Evolutionary conservation across 176 grass and related monocot genomes (phyloP).

Genomic region (Triticum timopheevii): DNA sequence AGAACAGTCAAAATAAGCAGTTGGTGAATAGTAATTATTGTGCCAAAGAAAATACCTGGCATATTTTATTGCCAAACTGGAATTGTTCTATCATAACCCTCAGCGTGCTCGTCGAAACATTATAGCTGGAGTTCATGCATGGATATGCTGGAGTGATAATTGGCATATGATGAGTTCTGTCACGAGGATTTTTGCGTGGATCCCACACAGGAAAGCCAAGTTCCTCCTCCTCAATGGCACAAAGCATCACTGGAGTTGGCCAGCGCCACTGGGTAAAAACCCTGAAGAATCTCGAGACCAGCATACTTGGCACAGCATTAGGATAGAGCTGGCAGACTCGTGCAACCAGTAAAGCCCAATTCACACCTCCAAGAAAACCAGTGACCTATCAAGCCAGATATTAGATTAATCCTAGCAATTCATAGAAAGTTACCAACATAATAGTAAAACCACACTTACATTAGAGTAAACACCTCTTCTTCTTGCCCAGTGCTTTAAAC

Average conservation of each 20-base stretch:
- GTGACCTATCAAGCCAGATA: constrained; percentile 56
- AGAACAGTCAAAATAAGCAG: constrained; percentile 31
- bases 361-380: constrained; percentile 97
- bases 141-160: constrained; percentile 99
- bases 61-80: constrained; percentile 78
- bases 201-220: constrained; percentile 94
- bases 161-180: constrained; percentile 87
- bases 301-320: constrained; percentile 94
- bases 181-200: constrained; percentile 84
- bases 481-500: constrained; percentile 94
- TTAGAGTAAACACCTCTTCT: constrained; percentile 92
- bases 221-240: constrained; percentile 85
- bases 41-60: constrained; percentile 47
- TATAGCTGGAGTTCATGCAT: constrained; percentile 99
- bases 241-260: constrained; percentile 97
- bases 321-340: constrained; percentile 93
- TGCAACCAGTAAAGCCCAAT: constrained; percentile 88
- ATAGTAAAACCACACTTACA: constrained; percentile 40
- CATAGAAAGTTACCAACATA: not conserved
- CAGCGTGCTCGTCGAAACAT: constrained; percentile 89
- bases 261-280: constrained; percentile 92
- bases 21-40: not conserved
- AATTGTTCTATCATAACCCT: constrained; percentile 96
- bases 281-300: constrained; percentile 87
- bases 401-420: constrained; percentile 4